Conservation (phyloP, 2,329 filamentous ascomycete genomes). For the Trichophyton schoenleinii region DNA sequence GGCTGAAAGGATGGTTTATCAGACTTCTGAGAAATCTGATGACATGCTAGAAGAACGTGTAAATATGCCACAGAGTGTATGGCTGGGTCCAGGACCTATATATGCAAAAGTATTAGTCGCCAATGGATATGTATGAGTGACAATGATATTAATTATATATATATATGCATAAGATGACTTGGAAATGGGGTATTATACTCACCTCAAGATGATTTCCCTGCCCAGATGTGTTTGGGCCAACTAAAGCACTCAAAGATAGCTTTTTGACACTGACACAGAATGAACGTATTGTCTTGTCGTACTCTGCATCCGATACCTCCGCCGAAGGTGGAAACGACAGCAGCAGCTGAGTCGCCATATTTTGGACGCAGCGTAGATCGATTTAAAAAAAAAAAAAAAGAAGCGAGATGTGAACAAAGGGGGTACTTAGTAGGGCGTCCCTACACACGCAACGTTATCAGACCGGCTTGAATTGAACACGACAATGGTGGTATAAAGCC, state of each 20-base stretch:
- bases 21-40: constrained; percentile 28
- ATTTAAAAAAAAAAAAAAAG: not conserved
- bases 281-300: constrained; percentile 33
- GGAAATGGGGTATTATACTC: constrained; percentile 11
- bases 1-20: constrained; percentile 30
- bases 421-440: not conserved
- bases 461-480: not conserved
- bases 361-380: not conserved
- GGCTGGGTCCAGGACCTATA: constrained; percentile 37
- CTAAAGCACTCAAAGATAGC: constrained; percentile 22
- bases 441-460: not conserved
- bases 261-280: constrained; percentile 29
- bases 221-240: constrained; percentile 20
- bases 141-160: constrained; percentile 1
- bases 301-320: constrained; percentile 27
- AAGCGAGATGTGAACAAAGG: not conserved
- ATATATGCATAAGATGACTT: not conserved
- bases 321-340: constrained; percentile 30
- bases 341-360: constrained; percentile 13
- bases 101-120: not conserved
- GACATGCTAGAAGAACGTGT: constrained; percentile 40
- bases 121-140: not conserved
- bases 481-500: not conserved
- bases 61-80: constrained; percentile 49
- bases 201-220: constrained; percentile 27